Evolutionary conservation across 768 basidiomycete genomes (phyloP).

Genomic region (Suillus paluster): DNA sequence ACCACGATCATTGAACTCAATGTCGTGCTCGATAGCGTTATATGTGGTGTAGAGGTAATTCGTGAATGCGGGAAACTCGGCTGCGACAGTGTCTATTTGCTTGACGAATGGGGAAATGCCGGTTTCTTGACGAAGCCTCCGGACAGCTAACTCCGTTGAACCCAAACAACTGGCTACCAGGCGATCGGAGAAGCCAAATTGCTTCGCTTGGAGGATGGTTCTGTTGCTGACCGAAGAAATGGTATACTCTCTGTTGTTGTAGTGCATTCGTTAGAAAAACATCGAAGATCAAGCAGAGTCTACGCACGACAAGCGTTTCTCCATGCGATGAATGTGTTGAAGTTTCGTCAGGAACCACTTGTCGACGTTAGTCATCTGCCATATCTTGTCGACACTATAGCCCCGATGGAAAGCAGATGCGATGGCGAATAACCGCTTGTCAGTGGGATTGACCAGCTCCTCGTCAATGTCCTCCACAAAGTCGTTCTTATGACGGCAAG

Average conservation of each 20-base stretch:
- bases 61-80: conserved; percentile 98
- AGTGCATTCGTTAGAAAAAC: background rate
- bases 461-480: conserved; percentile 90
- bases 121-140: conserved; percentile 83
- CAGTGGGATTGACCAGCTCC: conserved; percentile 92
- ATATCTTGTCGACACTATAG: conserved; percentile 94
- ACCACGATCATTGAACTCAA: conserved; percentile 87
- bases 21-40: conserved; percentile 93
- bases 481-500: conserved; percentile 60
- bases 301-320: conserved; percentile 74
- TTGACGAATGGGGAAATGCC: conserved; percentile 91
- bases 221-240: conserved; percentile 65
- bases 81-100: conserved; percentile 98
- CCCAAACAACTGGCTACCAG: conserved; percentile 83
- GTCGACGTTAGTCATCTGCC: conserved; percentile 98
- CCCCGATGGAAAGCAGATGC: conserved; percentile 92
- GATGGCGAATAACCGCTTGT: conserved; percentile 97
- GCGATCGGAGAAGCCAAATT: conserved; percentile 94
- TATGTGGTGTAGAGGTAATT: conserved; percentile 99
- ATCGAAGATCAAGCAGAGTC: background rate
- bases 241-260: conserved; percentile 54
- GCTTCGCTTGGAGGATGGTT: conserved; percentile 82
- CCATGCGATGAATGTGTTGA: conserved; percentile 82
- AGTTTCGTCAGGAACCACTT: conserved; percentile 97
- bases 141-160: conserved; percentile 92